phyloP scores from a whole-genome alignment of 2,329 filamentous ascomycete genomes.

The Phialophora verrucosa region DNA sequence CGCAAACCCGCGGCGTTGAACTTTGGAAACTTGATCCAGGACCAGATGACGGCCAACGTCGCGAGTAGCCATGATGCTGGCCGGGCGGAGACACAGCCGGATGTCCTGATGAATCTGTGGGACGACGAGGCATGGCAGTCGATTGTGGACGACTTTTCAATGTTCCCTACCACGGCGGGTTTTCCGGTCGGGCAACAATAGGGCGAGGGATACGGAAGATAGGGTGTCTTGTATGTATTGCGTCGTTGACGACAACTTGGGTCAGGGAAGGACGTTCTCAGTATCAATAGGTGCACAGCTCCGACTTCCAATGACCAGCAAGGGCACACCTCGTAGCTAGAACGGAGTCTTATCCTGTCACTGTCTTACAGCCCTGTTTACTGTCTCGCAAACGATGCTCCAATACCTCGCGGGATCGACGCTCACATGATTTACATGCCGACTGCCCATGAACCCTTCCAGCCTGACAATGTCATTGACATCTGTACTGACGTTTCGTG shows the following conservation, averaged over 20 bases:
- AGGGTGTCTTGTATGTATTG: too few relatives aligned
- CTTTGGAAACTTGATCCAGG: neutral
- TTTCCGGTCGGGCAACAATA: neutral
- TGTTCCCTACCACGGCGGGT: slow-evolving; percentile 20
- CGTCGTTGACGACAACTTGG: neutral
- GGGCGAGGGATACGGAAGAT: neutral
- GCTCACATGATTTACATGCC: slow-evolving; percentile 59
- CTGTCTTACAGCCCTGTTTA: slow-evolving; percentile 42
- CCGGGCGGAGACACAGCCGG: neutral
- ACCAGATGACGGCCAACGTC: neutral
- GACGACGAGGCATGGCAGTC: slow-evolving; percentile 24
- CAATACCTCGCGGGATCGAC: slow-evolving; percentile 58
- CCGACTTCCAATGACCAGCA: neutral
- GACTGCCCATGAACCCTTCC: slow-evolving; percentile 56
- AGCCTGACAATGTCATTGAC: slow-evolving; percentile 43
- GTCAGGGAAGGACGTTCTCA: neutral
- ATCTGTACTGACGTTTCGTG: neutral
- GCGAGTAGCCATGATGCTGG: neutral
- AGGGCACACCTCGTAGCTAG: neutral
- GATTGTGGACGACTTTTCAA: slow-evolving; percentile 23
- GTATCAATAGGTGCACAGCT: neutral
- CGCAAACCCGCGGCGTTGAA: slow-evolving; percentile 1
- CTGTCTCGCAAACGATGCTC: slow-evolving; percentile 54
- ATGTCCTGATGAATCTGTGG: slow-evolving; percentile 6
- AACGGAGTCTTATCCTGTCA: neutral